Evolutionary conservation across 2,329 filamentous ascomycete species (phyloP).

Genomic region (Aspergillus hortae): DNA sequence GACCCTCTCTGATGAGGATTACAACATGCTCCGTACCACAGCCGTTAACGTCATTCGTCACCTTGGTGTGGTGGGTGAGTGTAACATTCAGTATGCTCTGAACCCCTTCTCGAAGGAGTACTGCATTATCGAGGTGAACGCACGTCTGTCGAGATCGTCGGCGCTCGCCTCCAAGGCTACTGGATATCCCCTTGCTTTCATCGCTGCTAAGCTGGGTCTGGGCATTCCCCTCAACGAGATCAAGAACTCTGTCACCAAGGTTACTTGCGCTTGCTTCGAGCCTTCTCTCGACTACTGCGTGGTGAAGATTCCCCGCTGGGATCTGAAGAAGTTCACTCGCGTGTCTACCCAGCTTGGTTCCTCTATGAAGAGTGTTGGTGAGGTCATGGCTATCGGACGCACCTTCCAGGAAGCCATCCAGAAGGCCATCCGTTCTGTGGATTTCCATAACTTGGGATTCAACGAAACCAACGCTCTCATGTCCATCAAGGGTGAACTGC

Average conservation of each 20-base stretch:
- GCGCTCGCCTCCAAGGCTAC: conserved; percentile 96
- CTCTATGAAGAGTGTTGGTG: conserved; percentile 99
- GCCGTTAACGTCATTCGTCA: conserved; percentile 97
- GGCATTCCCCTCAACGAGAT: conserved; percentile 95
- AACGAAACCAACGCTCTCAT: conserved; percentile 88
- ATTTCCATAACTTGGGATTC: conserved; percentile 93
- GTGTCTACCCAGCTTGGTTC: conserved; percentile 95
- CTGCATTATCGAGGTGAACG: conserved; percentile 99
- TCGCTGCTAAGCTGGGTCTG: conserved; percentile 92
- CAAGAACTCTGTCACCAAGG: conserved; percentile 90
- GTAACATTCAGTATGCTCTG: conserved; percentile 97
- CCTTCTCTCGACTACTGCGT: conserved; percentile 97
- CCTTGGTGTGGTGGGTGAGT: conserved; percentile 94
- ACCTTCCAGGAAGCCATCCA: conserved; percentile 98
- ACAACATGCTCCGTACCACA: conserved; percentile 97
- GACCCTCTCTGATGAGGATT: conserved; percentile 94
- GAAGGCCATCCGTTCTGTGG: conserved; percentile 92
- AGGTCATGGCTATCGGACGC: conserved; percentile 96
- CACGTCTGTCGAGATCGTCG: conserved; percentile 89
- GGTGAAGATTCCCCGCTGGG: conserved; percentile 98
- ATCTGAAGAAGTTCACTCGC: conserved; percentile 96
- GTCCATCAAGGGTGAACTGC: conserved; percentile 92
- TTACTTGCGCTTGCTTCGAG: conserved; percentile 96
- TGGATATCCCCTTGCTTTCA: conserved; percentile 92
- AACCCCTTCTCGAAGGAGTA: conserved; percentile 95